Evolutionary conservation across 345 rosid species (phyloP).

Genomic region (Eucalyptus globulus): DNA sequence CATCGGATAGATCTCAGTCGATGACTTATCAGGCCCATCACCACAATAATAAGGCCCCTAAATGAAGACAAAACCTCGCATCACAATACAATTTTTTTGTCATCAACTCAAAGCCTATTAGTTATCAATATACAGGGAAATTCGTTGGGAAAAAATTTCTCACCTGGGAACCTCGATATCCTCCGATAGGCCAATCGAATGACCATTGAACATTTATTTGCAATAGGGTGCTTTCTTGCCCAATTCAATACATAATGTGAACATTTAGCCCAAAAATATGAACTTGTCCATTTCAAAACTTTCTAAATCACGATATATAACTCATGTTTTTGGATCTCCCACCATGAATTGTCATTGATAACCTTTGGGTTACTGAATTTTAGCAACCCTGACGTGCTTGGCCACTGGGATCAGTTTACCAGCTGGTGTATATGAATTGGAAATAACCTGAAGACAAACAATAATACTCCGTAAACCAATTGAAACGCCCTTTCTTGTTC

Average conservation of each 20-base stretch:
- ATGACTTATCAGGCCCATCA: constrained; percentile 87
- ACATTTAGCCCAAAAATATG: not conserved
- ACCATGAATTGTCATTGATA: constrained; percentile 66
- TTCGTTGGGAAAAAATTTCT: not conserved
- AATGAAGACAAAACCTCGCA: not conserved
- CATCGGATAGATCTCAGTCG: constrained; percentile 95
- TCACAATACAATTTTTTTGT: not conserved
- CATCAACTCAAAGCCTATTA: not conserved
- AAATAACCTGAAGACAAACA: constrained; percentile 40
- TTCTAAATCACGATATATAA: not conserved
- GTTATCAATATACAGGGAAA: not conserved
- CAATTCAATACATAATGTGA: constrained; percentile 55
- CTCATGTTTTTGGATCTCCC: not conserved
- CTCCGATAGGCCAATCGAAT: constrained; percentile 94
- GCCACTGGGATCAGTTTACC: constrained; percentile 91
- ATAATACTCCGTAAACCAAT: not conserved
- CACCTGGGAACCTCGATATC: constrained; percentile 90
- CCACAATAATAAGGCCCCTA: constrained; percentile 98
- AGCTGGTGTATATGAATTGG: constrained; percentile 72
- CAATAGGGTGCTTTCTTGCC: constrained; percentile 88
- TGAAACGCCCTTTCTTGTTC: not conserved
- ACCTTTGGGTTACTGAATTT: constrained; percentile 66
- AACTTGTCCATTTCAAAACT: not conserved
- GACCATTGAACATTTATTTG: constrained; percentile 85
- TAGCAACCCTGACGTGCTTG: constrained; percentile 78